Base-by-base conservation (phyloP, 2,329 filamentous ascomycete species). In the Diaporthe eres region DNA sequence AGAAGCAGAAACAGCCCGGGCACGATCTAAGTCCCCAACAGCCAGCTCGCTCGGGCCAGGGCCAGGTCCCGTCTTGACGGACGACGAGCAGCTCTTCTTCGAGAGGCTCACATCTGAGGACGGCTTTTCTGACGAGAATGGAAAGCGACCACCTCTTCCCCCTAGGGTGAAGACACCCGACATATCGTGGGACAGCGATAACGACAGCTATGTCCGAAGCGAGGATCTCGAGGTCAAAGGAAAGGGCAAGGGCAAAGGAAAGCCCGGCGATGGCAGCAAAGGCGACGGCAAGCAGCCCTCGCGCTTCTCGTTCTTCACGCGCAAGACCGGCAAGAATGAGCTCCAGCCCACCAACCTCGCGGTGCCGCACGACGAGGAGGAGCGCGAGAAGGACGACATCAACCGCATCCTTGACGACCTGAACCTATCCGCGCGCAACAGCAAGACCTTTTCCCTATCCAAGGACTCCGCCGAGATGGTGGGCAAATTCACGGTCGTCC, bases 371-470 rank as follows among this genome's bases (percentile, higher is more conserved):
- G 85, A 77, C 74, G 87, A 84, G 82, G 89, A 82, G 39, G 85
- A 87, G 74, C 83, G 83, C 58, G 90, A 92, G 84, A 85, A 84
- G 79, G 92, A 95, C 81, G 97, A 98, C 80, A 91, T 98, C 76
- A 91, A 91, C 53, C 89, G 91, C 42, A 91, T 98, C 31, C 92
- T 99, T 39, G 94, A 98, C 81, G 91, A 94, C 60, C 90, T 99
- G 77, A 96, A 97, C 81, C 91, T 98, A 44, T 91, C 94, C 7
- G 94, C 94, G 8, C 90, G 93, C 78, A 96, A 98, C 87, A 97
- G 97, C 86, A 93, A 92, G 75, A 94, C 94, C 76, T 94, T 98
- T 83, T 93, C 93, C 17, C 90, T 98, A 75, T 94, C 94, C n/a
- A 90, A 92, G 76, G 95, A 98, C 80, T 96, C 95, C 0, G 92